Conservation (phyloP, 495 filamentous ascomycete genomes). For the Trichoderma orchidacearum region DNA sequence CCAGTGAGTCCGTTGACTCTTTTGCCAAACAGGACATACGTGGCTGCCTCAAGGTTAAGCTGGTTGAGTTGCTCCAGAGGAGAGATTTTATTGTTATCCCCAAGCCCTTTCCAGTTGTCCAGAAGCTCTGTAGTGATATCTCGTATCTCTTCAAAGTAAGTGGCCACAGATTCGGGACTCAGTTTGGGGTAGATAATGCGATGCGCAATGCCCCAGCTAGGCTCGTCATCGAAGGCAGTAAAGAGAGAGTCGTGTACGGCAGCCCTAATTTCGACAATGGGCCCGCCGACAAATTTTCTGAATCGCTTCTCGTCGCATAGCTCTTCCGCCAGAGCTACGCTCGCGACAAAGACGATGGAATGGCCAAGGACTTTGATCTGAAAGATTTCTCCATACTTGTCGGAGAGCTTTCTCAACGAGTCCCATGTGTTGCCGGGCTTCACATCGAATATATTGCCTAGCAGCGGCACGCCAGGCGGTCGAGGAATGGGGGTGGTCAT, state of each 20-base stretch:
- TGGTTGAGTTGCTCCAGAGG: slow-evolving; percentile 55
- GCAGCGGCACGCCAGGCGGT: slow-evolving; percentile 49
- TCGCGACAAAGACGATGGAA: slow-evolving; percentile 50
- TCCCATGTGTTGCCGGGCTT: slow-evolving; percentile 46
- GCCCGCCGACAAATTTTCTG: slow-evolving; percentile 33
- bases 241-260: slow-evolving; percentile 51
- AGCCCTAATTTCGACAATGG: slow-evolving; percentile 36
- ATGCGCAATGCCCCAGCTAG: slow-evolving; percentile 58
- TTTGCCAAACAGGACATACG: slow-evolving; percentile 47
- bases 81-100: slow-evolving; percentile 32
- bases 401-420: slow-evolving; percentile 41
- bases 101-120: slow-evolving; percentile 52
- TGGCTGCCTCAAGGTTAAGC: slow-evolving; percentile 55
- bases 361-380: slow-evolving; percentile 48
- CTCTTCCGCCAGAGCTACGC: slow-evolving; percentile 40
- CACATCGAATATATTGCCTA: slow-evolving; percentile 56
- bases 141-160: slow-evolving; percentile 53
- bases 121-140: slow-evolving; percentile 52
- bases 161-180: slow-evolving; percentile 42
- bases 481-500: slow-evolving; percentile 44
- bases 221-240: slow-evolving; percentile 48
- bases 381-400: slow-evolving; percentile 42
- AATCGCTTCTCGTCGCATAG: slow-evolving; percentile 33
- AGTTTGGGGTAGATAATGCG: slow-evolving; percentile 58
- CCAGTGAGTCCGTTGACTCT: slow-evolving; percentile 54